Base-by-base conservation (phyloP, 2,329 filamentous ascomycete genomes). In the Stagonosporopsis cucurbitacearum region DNA sequence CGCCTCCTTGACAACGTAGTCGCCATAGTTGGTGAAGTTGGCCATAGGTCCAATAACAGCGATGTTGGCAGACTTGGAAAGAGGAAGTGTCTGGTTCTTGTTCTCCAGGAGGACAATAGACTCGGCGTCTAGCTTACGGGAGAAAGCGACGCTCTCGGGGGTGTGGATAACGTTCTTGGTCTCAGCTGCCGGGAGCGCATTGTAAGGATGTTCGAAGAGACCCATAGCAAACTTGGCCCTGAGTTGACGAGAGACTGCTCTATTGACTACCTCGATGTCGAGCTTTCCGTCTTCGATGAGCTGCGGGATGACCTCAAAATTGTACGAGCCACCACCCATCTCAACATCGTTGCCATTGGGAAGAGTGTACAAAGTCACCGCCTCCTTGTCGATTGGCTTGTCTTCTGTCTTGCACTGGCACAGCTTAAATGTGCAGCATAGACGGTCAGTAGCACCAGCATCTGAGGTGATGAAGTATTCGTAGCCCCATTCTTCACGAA, bases 11-110 rank as follows among this genome's bases (percentile, higher is more conserved):
- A 89, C 86, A 15, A 91, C 88, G 64, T 91, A 91, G 73, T 91
- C 88, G 46, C 89, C 89, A 56, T 91, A 88, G 82, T 86, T 63
- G 3, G 57, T 59, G n/a, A 66, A 58, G 54, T 72, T 67, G 1
- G 86, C 88, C 85, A 92, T 91, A 2, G 88, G 88, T 0, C 89
- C 89, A 64, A 92, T 89, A 15, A 92, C 86, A 4, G 88, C 88
- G 54, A 91, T 81, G 15, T 84, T 86, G n/a, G 86, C 87, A 7
- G 83, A 80, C 68, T 88, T 90, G 30, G 82, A 82, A 3, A 89
- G 72, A 0, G 90, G 90, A 1, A 93, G 78, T 0, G 88, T 71
- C 13, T 78, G 78, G 33, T 82, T 81, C 12, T 90, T 82, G 62
- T 93, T 93, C 76, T 92, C 91, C 44, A 92, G 77, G 12, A 93